These are phyloP conservation scores for Salix dunnii DNA, from an alignment of 345 rosid genomes.

Conservation along the genomic window DNA sequence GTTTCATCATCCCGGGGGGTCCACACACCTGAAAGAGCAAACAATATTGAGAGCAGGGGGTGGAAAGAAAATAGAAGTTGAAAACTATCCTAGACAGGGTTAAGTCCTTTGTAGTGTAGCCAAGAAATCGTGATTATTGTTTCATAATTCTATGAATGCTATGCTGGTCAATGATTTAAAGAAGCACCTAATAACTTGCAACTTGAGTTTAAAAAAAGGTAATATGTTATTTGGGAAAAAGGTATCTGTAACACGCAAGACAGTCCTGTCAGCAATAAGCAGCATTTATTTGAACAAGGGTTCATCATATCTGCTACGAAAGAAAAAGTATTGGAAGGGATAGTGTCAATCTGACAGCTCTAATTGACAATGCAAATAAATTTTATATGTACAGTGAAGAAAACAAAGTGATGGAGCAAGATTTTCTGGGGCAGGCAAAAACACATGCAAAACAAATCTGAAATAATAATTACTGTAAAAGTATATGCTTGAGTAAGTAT, in stretches of 20 bases:
- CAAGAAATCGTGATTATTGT: not conserved
- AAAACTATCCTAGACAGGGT: too few relatives aligned
- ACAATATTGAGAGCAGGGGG: not conserved
- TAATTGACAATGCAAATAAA: too few relatives aligned
- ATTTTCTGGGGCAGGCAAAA: too few relatives aligned
- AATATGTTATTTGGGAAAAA: not conserved
- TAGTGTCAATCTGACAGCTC: too few relatives aligned
- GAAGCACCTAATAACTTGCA: not conserved
- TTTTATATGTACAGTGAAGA: too few relatives aligned
- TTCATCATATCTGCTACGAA: not conserved
- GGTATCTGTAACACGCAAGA: not conserved
- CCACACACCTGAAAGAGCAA: constrained; percentile 71
- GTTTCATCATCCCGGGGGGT: constrained; percentile 95
- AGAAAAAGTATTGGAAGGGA: not conserved
- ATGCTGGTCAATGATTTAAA: not conserved
- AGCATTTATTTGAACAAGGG: not conserved
- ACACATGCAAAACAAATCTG: too few relatives aligned
- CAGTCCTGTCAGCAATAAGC: not conserved
- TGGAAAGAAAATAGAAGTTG: too few relatives aligned
- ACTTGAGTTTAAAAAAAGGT: not conserved
- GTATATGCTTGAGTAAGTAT: too few relatives aligned
- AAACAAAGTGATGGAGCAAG: too few relatives aligned
- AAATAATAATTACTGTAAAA: too few relatives aligned
- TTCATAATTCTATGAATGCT: not conserved
- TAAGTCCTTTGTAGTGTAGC: not conserved